Evolutionary conservation across 176 grass and related monocot genomes (phyloP).

Genomic region (Elaeis guineensis): DNA sequence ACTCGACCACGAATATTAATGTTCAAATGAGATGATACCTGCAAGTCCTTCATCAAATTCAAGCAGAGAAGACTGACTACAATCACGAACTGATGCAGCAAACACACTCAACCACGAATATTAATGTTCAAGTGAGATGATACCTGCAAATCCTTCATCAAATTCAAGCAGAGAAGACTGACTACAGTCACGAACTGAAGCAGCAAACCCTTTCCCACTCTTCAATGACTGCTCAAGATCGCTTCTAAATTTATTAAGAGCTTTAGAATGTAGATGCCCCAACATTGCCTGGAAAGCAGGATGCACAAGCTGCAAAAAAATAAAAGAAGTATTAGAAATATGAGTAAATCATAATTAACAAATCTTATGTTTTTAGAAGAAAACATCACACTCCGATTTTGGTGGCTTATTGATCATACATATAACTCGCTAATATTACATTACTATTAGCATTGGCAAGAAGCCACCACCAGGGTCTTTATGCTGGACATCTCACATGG

Average conservation of each 20-base stretch:
- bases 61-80: conserved; percentile 3
- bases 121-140: too few relatives aligned
- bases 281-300: conserved; percentile 5
- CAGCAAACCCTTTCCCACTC: conserved; percentile 14
- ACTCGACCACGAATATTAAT: too few relatives aligned
- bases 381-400: too few relatives aligned
- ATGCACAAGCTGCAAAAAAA: conserved; percentile 7
- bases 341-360: too few relatives aligned
- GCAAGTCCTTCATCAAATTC: conserved; percentile 2
- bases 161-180: conserved; percentile 6
- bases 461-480: too few relatives aligned
- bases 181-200: conserved; percentile 10
- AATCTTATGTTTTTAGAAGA: too few relatives aligned
- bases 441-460: too few relatives aligned
- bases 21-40: too few relatives aligned
- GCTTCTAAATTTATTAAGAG: conserved; percentile 7
- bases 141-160: not conserved
- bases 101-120: too few relatives aligned
- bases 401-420: too few relatives aligned
- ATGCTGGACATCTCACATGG: too few relatives aligned
- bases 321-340: not conserved
- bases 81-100: conserved; percentile 8
- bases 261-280: conserved; percentile 1
- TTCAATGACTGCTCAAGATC: conserved; percentile 10
- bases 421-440: too few relatives aligned